Evolutionary conservation across 2,329 filamentous ascomycete species (phyloP).

Genomic region (Monosporascus ibericus): DNA sequence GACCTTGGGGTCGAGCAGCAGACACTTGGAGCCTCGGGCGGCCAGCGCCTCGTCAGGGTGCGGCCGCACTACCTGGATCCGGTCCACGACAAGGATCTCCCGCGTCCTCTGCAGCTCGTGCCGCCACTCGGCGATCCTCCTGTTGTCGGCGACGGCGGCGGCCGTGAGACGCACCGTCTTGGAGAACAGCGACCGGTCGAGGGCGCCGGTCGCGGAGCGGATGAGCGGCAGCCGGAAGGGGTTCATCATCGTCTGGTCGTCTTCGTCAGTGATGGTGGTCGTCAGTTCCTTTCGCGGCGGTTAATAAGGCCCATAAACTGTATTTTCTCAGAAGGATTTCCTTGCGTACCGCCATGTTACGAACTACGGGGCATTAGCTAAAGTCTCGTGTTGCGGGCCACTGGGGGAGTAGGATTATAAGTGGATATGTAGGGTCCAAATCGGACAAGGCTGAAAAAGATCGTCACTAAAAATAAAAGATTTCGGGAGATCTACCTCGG

Average conservation of each 20-base stretch:
- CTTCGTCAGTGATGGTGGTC: conserved; percentile 19
- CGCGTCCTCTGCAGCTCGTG: conserved; percentile 57
- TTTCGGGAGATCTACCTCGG: background rate
- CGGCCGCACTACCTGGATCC: conserved; percentile 55
- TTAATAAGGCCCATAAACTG: background rate
- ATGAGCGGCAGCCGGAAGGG: conserved; percentile 74
- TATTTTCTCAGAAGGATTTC: background rate
- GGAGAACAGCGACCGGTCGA: conserved; percentile 80
- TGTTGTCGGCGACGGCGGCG: conserved; percentile 68
- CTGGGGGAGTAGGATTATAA: background rate
- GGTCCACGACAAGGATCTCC: conserved; percentile 60
- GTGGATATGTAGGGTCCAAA: background rate
- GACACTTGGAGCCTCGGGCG: conserved; percentile 52
- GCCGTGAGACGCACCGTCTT: conserved; percentile 72
- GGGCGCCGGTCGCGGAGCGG: conserved; percentile 62
- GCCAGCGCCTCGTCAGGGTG: conserved; percentile 54
- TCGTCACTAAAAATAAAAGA: background rate
- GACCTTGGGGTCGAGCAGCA: conserved; percentile 53
- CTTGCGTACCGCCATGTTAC: background rate
- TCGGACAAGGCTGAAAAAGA: background rate
- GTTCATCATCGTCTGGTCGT: conserved; percentile 33
- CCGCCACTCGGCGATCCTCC: conserved; percentile 67
- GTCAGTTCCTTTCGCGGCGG: conserved; percentile 8
- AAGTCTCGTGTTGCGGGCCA: background rate
- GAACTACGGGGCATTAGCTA: background rate